A percentile compares a stretch with the other conserved stretches of the same genome.
Conservation (phyloP, 345 rosid species). For the Pelargonium nanum region DNA sequence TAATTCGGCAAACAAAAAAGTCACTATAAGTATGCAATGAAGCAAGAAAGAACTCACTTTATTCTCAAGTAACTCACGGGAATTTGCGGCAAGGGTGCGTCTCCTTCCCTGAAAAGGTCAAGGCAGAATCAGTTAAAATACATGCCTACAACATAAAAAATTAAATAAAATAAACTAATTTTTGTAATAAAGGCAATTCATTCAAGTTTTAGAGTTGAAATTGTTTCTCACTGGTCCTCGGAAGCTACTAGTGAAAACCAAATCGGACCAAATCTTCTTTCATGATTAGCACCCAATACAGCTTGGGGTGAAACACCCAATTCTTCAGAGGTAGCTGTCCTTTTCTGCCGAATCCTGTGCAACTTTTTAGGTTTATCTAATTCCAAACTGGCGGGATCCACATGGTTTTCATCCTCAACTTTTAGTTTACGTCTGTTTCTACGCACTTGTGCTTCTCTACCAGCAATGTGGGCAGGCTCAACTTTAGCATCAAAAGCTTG, state of each 20-base stretch:
- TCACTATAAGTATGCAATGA: not conserved
- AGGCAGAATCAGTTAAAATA: constrained; percentile 16
- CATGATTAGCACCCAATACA: constrained; percentile 33
- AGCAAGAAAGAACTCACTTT: constrained; percentile 38
- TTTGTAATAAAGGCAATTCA: not conserved
- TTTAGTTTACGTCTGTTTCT: constrained; percentile 38
- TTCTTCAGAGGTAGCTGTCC: constrained; percentile 36
- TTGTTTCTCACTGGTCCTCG: constrained; percentile 61
- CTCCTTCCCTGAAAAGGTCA: constrained; percentile 61
- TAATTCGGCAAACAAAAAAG: not conserved
- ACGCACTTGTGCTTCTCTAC: constrained; percentile 26
- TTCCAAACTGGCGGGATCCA: constrained; percentile 45
- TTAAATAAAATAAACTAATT: constrained; percentile 5
- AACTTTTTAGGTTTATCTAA: constrained; percentile 47
- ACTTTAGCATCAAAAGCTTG: constrained; percentile 40
- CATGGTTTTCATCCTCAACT: constrained; percentile 36
- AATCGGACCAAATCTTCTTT: constrained; percentile 60
- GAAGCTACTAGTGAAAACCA: constrained; percentile 96
- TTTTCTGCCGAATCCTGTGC: constrained; percentile 48
- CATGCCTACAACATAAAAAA: constrained; percentile 1
- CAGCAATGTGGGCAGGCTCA: constrained; percentile 26
- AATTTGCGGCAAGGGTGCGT: constrained; percentile 72
- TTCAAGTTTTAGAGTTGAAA: constrained; percentile 14
- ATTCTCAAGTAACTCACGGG: constrained; percentile 68
- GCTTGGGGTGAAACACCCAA: constrained; percentile 42